Base-by-base conservation (phyloP, 78 protist species). In the Andalucia godoyi region DNA sequence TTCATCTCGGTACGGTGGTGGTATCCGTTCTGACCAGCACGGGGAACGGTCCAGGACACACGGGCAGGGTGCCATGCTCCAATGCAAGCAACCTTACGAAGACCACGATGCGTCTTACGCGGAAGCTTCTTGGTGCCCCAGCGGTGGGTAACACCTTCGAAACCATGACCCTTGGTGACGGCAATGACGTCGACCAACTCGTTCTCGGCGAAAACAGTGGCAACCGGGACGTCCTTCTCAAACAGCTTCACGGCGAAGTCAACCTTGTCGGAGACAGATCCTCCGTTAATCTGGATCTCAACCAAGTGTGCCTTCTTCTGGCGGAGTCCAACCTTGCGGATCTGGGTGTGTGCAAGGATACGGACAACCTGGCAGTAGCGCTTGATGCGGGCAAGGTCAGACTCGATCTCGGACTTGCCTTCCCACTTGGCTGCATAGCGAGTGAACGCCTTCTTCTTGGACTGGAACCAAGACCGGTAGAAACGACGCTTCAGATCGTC, bases 211-310 rank as follows among this genome's bases (percentile, higher is more conserved):
- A 95, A 95, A 74, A 95, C 91, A 34, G 40, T 45, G 50, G 52
- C 75, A 73, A 95, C 92, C 23, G 77, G 37, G 69, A 98, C 76
- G 66, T 76, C 52, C 92, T 96, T 77, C 89, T 97, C 99, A 66
- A 98, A 80, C 63, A 78, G 71, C 30, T 15, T 27, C n/a, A 23
- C 25, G 38, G 87, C 99, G 63, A 83, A 97, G 74, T 81, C 79
- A 36, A 98, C 88, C 93, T 98, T 98, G 66, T 88, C 93, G 42
- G 61, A 89, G 47, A 84, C 37, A 40, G 85, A 42, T 60, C 99
- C 99, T 33, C 99, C 99, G 91, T 98, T 98, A 77, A 98, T 42
- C 83, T 98, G 99, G 88, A 98, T 93, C 85, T 98, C 99, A 74
- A 92, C 70, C 46, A 98, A 62, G 92, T 96, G 96, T 10, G 99